Base-by-base conservation (phyloP, 2,329 filamentous ascomycete genomes). In the Pseudogymnoascus sp. region DNA sequence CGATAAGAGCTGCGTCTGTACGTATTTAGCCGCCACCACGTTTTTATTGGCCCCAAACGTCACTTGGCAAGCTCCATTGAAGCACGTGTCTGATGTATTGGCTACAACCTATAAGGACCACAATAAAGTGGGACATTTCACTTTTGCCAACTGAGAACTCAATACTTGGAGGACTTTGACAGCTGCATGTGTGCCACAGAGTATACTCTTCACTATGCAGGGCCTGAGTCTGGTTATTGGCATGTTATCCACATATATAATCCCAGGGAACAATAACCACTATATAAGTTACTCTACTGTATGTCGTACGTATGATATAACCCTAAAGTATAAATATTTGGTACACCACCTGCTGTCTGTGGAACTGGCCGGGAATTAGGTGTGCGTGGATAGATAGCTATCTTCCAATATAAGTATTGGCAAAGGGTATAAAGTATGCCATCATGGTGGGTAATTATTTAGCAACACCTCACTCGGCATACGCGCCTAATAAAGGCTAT, bases 71-170 rank as follows among this genome's bases (percentile, higher is more conserved):
- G 50, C 50, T 56, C 50, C 50, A 35, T 56, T 22, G 28, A 33
- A 5, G 28, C 50, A 56, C 50, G 50, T 56, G 50, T 35, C 50
- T 56, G 50, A 56, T 56, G 50, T 56, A 56, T 33, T 56, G 50
- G 50, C 50, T 56, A 35, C n/a, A 16, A 35, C 28, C 28, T 33
- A 8, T 22, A 14, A 14, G 10, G 16, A 7, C 50, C 28, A 56
- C 28, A 56, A 33, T 33, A 56, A 56, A 16, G 28, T 56, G 50
- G 50, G 28, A 11, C 16, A 33, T 33, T 19, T 33, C 28, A 7
- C 11, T 56, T 56, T 33, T 56, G 28, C 16, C 16, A 56, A 19
- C 46, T 31, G 26, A 56, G 28, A 12, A 35, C n/a, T 56, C 50
- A 35, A 56, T 50, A 50, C 8, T 53, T 53, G 46, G 46, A 31